Evolutionary conservation across 371 early-diverging fungal genomes (phyloP).

Genomic region (Circinella umbellata): DNA sequence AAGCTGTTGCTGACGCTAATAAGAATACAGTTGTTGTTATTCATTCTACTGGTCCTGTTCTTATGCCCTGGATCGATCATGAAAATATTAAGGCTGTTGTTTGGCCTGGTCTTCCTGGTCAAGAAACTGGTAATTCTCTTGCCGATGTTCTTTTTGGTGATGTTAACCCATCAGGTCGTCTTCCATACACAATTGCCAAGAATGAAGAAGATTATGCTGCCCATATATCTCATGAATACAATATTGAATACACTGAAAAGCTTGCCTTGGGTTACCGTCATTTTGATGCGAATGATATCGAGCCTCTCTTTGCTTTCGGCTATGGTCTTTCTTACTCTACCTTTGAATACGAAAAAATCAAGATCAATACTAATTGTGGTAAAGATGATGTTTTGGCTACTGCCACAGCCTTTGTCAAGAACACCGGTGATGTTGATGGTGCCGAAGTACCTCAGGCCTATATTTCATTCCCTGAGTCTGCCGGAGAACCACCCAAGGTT

Average conservation of each 20-base stretch:
- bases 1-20: conserved; percentile 57
- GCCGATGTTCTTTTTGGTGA: conserved; percentile 60
- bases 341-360: conserved; percentile 41
- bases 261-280: conserved; percentile 54
- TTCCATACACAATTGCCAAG: conserved; percentile 56
- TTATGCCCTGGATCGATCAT: conserved; percentile 61
- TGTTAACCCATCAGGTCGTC: conserved; percentile 58
- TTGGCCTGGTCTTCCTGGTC: conserved; percentile 55
- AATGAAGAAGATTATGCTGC: conserved; percentile 39
- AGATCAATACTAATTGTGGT: neutral
- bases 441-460: conserved; percentile 59
- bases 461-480: conserved; percentile 43
- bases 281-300: conserved; percentile 49
- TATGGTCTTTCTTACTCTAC: conserved; percentile 61
- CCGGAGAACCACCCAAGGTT: conserved; percentile 46
- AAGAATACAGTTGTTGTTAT: conserved; percentile 65
- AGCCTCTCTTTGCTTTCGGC: conserved; percentile 58
- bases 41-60: conserved; percentile 60
- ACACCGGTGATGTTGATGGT: conserved; percentile 51
- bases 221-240: conserved; percentile 39
- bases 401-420: conserved; percentile 37
- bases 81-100: conserved; percentile 62
- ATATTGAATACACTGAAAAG: conserved; percentile 53
- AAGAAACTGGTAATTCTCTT: conserved; percentile 57
- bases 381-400: neutral